A percentile compares a stretch with the other conserved stretches of the same genome.
These are phyloP conservation scores for Globisporangium megalacanthum DNA, from an alignment of 352 stramenopile genomes.

Conservation along the genomic window DNA sequence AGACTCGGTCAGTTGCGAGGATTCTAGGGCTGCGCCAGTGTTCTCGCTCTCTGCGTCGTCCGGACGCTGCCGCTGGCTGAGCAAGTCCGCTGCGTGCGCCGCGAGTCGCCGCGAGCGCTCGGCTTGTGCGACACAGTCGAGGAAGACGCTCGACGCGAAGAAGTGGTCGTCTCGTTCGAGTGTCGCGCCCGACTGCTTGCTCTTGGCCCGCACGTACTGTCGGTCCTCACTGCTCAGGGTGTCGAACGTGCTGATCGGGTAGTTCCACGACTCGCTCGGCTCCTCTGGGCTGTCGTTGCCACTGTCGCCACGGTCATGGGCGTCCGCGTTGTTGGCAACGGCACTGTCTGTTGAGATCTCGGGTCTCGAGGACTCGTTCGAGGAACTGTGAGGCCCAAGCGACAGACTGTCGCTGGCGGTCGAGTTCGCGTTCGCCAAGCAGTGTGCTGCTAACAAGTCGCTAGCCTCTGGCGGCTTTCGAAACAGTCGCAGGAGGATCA, in stretches of 20 bases:
- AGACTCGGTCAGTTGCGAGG: not conserved
- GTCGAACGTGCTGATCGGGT: constrained; percentile 61
- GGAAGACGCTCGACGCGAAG: constrained; percentile 54
- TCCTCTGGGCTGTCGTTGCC: constrained; percentile 11
- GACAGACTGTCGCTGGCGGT: not conserved
- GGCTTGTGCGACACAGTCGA: constrained; percentile 63
- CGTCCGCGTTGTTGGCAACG: not conserved
- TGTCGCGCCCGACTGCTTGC: constrained; percentile 46
- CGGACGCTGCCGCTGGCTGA: constrained; percentile 11
- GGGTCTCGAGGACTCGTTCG: not conserved
- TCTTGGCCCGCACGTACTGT: constrained; percentile 56
- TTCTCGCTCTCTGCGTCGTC: not conserved
- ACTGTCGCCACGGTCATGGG: not conserved
- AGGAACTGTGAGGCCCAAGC: not conserved
- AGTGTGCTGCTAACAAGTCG: not conserved
- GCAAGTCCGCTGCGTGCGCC: constrained; percentile 43
- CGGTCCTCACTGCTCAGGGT: constrained; percentile 50
- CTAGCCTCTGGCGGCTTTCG: not conserved
- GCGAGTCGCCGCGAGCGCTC: constrained; percentile 58
- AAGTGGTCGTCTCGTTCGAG: constrained; percentile 59
- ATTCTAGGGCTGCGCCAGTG: not conserved
- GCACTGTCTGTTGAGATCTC: not conserved
- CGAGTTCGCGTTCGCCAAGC: no score
- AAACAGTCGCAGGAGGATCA: constrained; percentile 9
- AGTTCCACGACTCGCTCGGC: constrained; percentile 43